Conservation (phyloP, 225 moss, liverwort and hornwort genomes). For the Polytrichum commune region DNA sequence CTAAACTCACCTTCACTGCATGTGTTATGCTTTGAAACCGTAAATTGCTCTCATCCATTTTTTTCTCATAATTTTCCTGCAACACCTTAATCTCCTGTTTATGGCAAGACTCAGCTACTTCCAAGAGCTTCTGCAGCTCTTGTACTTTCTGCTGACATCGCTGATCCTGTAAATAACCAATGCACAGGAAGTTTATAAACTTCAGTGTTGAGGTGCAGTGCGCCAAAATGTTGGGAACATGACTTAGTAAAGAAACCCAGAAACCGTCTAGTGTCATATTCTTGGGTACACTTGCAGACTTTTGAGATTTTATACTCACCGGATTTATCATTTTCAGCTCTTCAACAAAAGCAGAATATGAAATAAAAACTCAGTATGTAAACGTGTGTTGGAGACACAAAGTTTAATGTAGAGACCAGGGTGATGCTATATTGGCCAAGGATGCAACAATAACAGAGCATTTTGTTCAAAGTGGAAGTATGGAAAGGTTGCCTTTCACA, state of each 20-base stretch:
- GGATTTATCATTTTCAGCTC: neutral
- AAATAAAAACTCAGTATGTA: too few species aligned
- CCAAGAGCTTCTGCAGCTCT: conserved; percentile 6
- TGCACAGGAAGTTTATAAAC: too few species aligned
- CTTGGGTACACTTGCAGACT: too few species aligned
- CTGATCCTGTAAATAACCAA: too few species aligned
- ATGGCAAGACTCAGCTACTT: neutral
- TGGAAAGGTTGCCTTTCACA: neutral
- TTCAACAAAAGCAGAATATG: too few species aligned
- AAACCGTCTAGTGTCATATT: too few species aligned
- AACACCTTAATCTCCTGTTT: conserved; percentile 1
- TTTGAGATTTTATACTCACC: too few species aligned
- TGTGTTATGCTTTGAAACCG: conserved; percentile 1
- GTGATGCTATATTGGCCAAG: neutral
- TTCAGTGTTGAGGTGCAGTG: too few species aligned
- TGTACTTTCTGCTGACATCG: too few species aligned
- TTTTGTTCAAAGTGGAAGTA: neutral
- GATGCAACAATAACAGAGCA: neutral
- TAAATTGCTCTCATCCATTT: neutral
- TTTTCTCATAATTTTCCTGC: neutral
- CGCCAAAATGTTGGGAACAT: too few species aligned
- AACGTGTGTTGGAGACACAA: neutral
- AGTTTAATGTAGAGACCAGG: too few species aligned
- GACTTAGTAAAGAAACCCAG: too few species aligned
- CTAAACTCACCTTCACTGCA: conserved; percentile 2